Evolutionary conservation across 139 green algal genomes (phyloP).

Genomic region (Chlamydomonas sphaeroides): DNA sequence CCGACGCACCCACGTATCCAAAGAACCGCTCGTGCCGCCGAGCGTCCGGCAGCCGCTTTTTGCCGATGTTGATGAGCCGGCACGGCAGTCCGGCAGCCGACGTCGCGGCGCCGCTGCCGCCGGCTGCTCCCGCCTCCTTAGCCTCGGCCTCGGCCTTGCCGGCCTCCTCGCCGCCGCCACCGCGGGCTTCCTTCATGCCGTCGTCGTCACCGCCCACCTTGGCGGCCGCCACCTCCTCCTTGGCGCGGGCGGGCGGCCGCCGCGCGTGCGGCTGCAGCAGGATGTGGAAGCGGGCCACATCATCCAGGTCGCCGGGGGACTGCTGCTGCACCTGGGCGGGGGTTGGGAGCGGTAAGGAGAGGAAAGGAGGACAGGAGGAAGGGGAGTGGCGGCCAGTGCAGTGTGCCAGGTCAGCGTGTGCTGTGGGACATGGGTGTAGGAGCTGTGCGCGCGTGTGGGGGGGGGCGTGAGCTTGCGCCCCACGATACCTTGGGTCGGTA

Average conservation of each 20-base stretch:
- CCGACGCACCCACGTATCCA: slow-evolving; percentile 55
- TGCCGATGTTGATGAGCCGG: slow-evolving; percentile 60
- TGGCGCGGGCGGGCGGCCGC: background rate
- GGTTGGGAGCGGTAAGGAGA: too few species aligned
- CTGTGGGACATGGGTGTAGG: too few species aligned
- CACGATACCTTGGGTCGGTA: slow-evolving; percentile 59
- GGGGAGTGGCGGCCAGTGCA: too few species aligned
- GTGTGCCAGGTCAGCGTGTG: too few species aligned
- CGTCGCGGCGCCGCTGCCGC: background rate
- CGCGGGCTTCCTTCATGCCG: background rate
- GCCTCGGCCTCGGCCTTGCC: background rate
- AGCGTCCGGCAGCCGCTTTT: slow-evolving; percentile 64
- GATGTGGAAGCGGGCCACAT: slow-evolving; percentile 69
- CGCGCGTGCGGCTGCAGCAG: slow-evolving; percentile 46
- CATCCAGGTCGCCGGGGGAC: slow-evolving; percentile 46
- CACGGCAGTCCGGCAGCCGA: slow-evolving; percentile 1
- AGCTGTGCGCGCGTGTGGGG: too few species aligned
- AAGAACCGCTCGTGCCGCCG: slow-evolving; percentile 66
- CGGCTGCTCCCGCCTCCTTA: background rate
- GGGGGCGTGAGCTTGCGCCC: too few species aligned
- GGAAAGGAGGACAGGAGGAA: too few species aligned
- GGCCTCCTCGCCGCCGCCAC: background rate
- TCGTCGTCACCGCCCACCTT: background rate
- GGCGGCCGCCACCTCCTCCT: background rate
- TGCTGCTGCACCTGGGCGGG: slow-evolving; percentile 49